Conservation (phyloP, 129 eudicot genomes). For the Ambrosia trifida region DNA sequence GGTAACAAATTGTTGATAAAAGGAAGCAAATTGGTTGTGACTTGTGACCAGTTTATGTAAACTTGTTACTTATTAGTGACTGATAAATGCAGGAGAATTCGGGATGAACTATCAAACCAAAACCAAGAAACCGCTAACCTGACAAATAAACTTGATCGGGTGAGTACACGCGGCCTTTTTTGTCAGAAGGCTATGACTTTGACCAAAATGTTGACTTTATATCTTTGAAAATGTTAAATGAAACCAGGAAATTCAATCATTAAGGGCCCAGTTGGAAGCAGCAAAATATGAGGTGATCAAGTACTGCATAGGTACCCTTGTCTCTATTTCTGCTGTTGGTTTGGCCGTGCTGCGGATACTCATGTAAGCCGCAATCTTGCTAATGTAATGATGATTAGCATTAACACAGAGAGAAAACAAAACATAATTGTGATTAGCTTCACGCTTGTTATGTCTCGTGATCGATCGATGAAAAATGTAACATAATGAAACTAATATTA, state of each 20-base stretch:
- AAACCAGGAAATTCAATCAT: slow-evolving; percentile 82
- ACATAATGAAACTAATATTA: slow-evolving; percentile 31
- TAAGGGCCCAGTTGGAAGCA: slow-evolving; percentile 89
- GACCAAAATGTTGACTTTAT: slow-evolving; percentile 1
- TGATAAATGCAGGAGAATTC: slow-evolving; percentile 71
- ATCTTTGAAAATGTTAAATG: not conserved
- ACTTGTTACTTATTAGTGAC: not conserved
- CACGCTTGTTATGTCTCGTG: slow-evolving; percentile 33
- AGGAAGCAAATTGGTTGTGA: not conserved
- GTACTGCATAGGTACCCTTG: slow-evolving; percentile 97
- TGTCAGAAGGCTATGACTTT: slow-evolving; percentile 4
- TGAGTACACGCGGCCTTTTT: slow-evolving; percentile 34
- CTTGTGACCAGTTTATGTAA: not conserved
- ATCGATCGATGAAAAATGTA: slow-evolving; percentile 33
- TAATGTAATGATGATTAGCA: slow-evolving; percentile 32
- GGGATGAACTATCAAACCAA: slow-evolving; percentile 84
- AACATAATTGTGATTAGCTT: slow-evolving; percentile 4
- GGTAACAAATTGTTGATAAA: slow-evolving; percentile 44
- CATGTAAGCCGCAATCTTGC: slow-evolving; percentile 40
- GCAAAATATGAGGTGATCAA: slow-evolving; percentile 92
- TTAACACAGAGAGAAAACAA: slow-evolving; percentile 38
- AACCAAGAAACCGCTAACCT: slow-evolving; percentile 88
- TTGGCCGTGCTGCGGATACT: slow-evolving; percentile 84
- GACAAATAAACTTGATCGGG: slow-evolving; percentile 91
- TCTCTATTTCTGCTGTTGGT: slow-evolving; percentile 90